A percentile compares a stretch with the other conserved stretches of the same genome.
Conservation (phyloP, 1,284 basidiomycete species). For the Papiliotrema laurentii region DNA sequence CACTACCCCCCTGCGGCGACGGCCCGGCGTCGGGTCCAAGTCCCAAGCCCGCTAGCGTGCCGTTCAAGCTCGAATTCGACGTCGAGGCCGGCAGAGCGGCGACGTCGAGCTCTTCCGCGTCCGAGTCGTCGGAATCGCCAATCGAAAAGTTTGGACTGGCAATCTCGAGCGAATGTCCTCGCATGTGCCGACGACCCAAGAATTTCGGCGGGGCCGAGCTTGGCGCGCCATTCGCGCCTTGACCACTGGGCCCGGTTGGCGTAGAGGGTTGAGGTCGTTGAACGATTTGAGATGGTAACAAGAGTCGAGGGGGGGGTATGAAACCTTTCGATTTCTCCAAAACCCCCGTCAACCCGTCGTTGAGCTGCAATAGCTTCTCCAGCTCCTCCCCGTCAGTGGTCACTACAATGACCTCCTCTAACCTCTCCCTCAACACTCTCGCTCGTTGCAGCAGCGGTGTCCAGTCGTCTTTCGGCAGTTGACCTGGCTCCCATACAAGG, state of each 20-base stretch:
- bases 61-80: background rate
- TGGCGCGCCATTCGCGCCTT: background rate
- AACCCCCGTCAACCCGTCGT: conserved; percentile 62
- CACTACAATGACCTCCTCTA: conserved; percentile 58
- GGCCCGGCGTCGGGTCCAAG: background rate
- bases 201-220: no score
- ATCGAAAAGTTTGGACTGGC: conserved; percentile 61
- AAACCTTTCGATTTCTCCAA: conserved; percentile 40
- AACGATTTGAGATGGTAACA: conserved; percentile 38
- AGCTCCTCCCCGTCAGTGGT: conserved; percentile 58
- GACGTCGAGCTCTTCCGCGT: conserved; percentile 51
- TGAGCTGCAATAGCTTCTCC: conserved; percentile 64
- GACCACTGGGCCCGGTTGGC: background rate
- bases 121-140: conserved; percentile 60
- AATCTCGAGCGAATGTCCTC: conserved; percentile 51
- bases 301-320: conserved; percentile 32
- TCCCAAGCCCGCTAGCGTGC: background rate
- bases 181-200: conserved; percentile 28
- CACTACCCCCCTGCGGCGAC: background rate
- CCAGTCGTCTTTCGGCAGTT: conserved; percentile 41
- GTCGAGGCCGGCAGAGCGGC: background rate
- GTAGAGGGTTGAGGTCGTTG: conserved; percentile 13
- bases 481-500: conserved; percentile 40
- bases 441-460: conserved; percentile 52
- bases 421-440: conserved; percentile 56